Conservation (phyloP, 2,329 filamentous ascomycete species). For the Epichloe elymi region DNA sequence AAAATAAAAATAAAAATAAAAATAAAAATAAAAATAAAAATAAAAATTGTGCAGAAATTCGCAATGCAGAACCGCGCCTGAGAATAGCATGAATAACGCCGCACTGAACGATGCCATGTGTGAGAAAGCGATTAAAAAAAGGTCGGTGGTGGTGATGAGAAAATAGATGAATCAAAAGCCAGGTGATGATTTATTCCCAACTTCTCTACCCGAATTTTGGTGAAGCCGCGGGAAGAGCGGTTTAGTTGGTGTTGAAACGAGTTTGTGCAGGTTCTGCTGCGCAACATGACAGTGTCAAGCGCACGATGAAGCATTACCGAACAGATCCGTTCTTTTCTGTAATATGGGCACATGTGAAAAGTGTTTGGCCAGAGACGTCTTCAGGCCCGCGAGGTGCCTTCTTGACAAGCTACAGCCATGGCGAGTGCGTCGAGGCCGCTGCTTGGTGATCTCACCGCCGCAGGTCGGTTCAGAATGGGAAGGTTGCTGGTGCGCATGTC, state of each 20-base stretch:
- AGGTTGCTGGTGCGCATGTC: constrained; percentile 33
- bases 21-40: too few relatives aligned
- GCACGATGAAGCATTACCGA: constrained; percentile 2
- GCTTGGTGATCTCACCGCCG: constrained; percentile 27
- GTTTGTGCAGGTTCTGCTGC: neutral
- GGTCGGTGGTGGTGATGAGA: neutral
- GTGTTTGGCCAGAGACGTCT: neutral
- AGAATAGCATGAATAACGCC: neutral
- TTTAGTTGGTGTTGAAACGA: neutral
- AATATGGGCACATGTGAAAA: too few relatives aligned
- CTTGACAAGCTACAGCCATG: constrained; percentile 40
- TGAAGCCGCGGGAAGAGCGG: neutral
- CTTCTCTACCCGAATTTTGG: neutral
- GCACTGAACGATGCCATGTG: neutral
- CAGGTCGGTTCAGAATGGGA: constrained; percentile 32
- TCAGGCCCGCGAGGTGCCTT: constrained; percentile 18
- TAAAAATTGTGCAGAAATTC: neutral
- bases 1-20: neutral
- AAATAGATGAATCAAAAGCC: neutral
- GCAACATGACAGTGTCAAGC: neutral
- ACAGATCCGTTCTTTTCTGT: neutral
- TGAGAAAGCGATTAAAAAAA: neutral
- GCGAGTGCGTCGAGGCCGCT: constrained; percentile 43
- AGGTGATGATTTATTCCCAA: neutral
- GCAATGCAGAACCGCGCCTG: neutral